phyloP scores from a whole-genome alignment of 768 basidiomycete genomes.

The Russula virescens region DNA sequence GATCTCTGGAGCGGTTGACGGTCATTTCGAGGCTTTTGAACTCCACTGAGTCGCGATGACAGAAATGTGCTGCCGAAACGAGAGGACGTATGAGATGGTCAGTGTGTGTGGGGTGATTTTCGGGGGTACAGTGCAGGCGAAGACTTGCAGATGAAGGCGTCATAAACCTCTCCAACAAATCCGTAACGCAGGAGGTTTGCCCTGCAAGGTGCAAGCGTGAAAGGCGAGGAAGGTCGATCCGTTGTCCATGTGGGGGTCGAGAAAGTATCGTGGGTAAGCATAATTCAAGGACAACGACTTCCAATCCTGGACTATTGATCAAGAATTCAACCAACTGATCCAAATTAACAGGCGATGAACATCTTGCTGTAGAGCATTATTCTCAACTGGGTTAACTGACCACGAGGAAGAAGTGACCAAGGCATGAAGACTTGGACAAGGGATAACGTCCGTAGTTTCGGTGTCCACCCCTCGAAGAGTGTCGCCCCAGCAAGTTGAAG shows the following conservation, averaged over 20 bases:
- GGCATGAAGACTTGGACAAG: background rate
- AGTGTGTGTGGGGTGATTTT: background rate
- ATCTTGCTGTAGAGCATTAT: background rate
- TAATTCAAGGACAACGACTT: background rate
- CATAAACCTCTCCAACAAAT: background rate
- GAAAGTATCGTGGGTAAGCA: constrained; percentile 2
- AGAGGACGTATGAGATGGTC: background rate
- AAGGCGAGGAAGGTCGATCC: constrained; percentile 8
- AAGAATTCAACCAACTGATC: constrained; percentile 1
- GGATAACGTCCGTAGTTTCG: constrained; percentile 5
- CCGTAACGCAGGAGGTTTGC: too few relatives aligned
- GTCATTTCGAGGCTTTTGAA: background rate
- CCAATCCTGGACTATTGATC: background rate
- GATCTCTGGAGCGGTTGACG: background rate
- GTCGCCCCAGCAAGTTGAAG: background rate
- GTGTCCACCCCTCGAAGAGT: background rate
- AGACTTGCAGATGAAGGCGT: background rate
- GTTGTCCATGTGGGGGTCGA: background rate
- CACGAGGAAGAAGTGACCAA: constrained; percentile 5
- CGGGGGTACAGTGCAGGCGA: background rate
- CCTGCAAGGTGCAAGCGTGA: background rate
- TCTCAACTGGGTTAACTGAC: background rate
- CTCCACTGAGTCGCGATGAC: background rate
- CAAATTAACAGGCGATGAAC: background rate
- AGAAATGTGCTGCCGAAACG: constrained; percentile 5